Evolutionary conservation across 1,284 basidiomycete genomes (phyloP).

Genomic region (Inonotus hispidus): DNA sequence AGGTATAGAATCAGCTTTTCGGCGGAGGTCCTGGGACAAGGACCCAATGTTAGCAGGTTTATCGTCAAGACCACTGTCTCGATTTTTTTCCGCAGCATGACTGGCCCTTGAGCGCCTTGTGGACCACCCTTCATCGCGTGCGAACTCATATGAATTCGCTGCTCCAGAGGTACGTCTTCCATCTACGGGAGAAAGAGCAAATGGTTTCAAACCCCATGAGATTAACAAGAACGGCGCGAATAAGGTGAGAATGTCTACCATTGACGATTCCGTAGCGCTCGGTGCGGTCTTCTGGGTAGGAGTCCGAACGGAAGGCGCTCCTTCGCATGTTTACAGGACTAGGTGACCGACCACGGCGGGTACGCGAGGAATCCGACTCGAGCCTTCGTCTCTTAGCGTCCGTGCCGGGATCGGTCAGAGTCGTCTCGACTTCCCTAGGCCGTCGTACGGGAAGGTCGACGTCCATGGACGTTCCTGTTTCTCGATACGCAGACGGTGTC

Average conservation of each 20-base stretch:
- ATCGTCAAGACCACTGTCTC: background rate
- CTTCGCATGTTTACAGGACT: background rate
- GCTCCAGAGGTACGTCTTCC: background rate
- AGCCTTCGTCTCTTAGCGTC: constrained; percentile 14
- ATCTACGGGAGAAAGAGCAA: constrained; percentile 7
- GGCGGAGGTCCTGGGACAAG: background rate
- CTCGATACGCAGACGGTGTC: background rate
- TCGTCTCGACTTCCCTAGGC: constrained; percentile 7
- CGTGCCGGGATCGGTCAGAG: background rate
- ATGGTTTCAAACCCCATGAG: background rate
- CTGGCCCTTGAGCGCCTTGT: background rate
- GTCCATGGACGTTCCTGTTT: constrained; percentile 1
- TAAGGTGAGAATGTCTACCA: constrained; percentile 1
- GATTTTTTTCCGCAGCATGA: background rate
- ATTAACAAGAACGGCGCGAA: background rate
- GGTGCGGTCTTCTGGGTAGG: background rate
- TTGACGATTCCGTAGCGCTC: background rate
- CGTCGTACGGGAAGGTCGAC: constrained; percentile 4
- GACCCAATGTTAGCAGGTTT: background rate
- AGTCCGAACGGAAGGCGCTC: background rate
- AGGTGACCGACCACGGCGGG: constrained; percentile 11
- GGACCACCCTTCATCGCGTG: background rate
- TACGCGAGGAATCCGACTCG: constrained; percentile 4
- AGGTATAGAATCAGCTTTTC: background rate
- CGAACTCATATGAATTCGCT: background rate